Evolutionary conservation across 768 basidiomycete genomes (phyloP), one percentile per base, ranked within the genome.

Genomic region (Hypholoma sublateritium): DNA sequence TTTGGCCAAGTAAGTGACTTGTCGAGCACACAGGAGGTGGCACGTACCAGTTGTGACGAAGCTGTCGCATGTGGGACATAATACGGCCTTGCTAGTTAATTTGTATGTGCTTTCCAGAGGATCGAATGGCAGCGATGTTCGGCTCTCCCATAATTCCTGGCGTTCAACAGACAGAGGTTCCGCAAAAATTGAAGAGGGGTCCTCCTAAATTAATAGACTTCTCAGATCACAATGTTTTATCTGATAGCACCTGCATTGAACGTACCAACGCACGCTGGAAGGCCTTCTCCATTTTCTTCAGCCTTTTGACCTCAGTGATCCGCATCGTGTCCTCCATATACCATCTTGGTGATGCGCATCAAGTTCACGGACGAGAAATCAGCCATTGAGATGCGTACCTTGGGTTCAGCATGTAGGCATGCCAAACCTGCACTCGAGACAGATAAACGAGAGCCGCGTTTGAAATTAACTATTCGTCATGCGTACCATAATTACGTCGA

Each of bases 401-500:
- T 6, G 68, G 68, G 51, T 69, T 71, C 8, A 76, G 59, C 65
- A 74, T 65, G 55, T 76, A 76, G 1, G 74, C 63, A 55, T 76
- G 74, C 73, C 72, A 73, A 7, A 74, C 69, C 71, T 72, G 28
- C 28, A 32, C 9, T 7, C 28, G 9, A 32, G 28, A 2, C 28
- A 37, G 13, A 41, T 13, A 13, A 35, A 21, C 46, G 49, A n/a
- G 14, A n/a, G 39, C 17, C 11, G 43, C 25, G 25, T 34, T 24
- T 28, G 12, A 17, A 35, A 1, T 6, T n/a, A 48, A 9, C 22
- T 32, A 53, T 24, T 43, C 13, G n/a, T 47, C 1, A 25, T 21
- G 34, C 55, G 12, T 50, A 73, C 74, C 75, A 76, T 75, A 2
- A 76, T 43, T 7, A 75, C 73, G 58, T 76, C 75, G 5, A 72